phyloP scores from a whole-genome alignment of 257 asterid species.

The Solanum rostratum region DNA sequence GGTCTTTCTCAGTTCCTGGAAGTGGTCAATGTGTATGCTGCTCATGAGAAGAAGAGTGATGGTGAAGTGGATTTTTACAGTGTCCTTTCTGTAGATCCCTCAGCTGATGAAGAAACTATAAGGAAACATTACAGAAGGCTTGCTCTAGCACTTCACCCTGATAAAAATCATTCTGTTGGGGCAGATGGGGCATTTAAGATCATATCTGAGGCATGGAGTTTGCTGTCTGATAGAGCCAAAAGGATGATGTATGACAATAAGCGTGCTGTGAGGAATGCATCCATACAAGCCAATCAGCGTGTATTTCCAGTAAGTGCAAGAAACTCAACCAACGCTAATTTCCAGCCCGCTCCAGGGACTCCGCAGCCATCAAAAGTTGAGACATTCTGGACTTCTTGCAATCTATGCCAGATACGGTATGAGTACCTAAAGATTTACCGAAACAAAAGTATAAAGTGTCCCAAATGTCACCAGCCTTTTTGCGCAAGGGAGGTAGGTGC shows the following conservation, averaged over 20 bases:
- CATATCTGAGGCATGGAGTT: constrained; percentile 45
- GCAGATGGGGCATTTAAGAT: constrained; percentile 68
- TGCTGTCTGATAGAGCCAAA: constrained; percentile 37
- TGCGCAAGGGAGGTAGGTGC: constrained; percentile 29
- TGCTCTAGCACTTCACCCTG: constrained; percentile 64
- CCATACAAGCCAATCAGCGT: not conserved
- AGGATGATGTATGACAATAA: constrained; percentile 27
- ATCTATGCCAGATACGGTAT: constrained; percentile 19
- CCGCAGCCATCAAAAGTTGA: constrained; percentile 4
- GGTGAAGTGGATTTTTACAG: constrained; percentile 49
- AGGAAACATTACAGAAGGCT: constrained; percentile 30
- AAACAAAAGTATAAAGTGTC: constrained; percentile 36
- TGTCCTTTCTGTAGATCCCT: constrained; percentile 43
- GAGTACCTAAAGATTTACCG: constrained; percentile 22
- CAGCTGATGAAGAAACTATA: constrained; percentile 24
- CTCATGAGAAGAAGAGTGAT: constrained; percentile 31
- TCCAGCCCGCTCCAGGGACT: constrained; percentile 7
- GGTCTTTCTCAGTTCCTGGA: constrained; percentile 54
- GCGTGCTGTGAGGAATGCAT: constrained; percentile 5
- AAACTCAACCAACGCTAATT: not conserved
- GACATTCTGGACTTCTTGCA: constrained; percentile 61
- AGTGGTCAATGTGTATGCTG: constrained; percentile 24
- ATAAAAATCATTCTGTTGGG: constrained; percentile 51
- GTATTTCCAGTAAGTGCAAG: constrained; percentile 9
- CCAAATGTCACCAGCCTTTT: constrained; percentile 35